Evolutionary conservation across 768 basidiomycete species (phyloP).

Genomic region (Naganishia friedmannii): DNA sequence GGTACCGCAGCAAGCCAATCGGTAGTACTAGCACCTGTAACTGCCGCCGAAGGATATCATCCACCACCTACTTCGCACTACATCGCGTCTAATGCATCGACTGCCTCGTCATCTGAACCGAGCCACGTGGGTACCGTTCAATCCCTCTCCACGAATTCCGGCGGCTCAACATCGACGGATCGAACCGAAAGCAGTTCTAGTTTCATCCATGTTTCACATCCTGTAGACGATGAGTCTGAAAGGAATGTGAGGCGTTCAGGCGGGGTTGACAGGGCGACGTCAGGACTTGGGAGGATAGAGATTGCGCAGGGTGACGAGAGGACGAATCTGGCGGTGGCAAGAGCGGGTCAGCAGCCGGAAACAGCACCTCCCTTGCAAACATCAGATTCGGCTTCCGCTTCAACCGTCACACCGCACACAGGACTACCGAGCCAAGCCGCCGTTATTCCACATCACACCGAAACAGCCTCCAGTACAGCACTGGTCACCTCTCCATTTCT

Average conservation of each 20-base stretch:
- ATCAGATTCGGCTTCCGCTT: slow-evolving; percentile 6
- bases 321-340: slow-evolving; percentile 13
- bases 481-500: slow-evolving; percentile 35
- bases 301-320: background rate
- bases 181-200: slow-evolving; percentile 17
- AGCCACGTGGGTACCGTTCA: slow-evolving; percentile 11
- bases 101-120: slow-evolving; percentile 1
- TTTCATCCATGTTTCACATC: slow-evolving; percentile 19
- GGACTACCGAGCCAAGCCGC: background rate
- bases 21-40: slow-evolving; percentile 7
- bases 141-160: slow-evolving; percentile 7
- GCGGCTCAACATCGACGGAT: slow-evolving; percentile 9
- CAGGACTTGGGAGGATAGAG: slow-evolving; percentile 1
- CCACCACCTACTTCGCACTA: background rate
- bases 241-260: background rate
- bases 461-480: background rate
- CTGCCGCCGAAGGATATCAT: background rate
- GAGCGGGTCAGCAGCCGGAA: background rate
- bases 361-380: background rate
- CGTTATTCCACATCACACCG: background rate
- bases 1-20: background rate
- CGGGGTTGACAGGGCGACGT: background rate
- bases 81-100: background rate
- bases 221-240: background rate
- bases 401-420: slow-evolving; percentile 10